phyloP scores from a whole-genome alignment of 306 rosid genomes.

The Sindora glabra region DNA sequence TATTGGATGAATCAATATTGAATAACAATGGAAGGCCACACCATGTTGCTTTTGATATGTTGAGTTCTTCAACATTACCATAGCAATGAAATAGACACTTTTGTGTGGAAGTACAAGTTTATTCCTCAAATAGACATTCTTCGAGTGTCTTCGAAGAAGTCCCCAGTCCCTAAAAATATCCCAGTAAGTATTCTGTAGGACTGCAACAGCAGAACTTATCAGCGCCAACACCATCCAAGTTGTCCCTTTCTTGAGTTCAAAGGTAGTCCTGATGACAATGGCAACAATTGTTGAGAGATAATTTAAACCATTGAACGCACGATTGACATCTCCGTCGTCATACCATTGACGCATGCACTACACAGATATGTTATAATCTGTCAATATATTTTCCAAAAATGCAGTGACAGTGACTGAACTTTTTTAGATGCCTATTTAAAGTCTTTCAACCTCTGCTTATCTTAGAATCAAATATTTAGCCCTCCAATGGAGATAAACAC shows the following conservation, averaged over 20 bases:
- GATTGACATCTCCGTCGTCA: slow-evolving; percentile 31
- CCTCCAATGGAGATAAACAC: not conserved
- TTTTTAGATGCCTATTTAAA: not conserved
- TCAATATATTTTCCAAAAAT: not conserved
- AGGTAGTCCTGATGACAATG: slow-evolving; percentile 40
- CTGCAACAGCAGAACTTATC: slow-evolving; percentile 43
- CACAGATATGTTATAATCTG: not conserved
- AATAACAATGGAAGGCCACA: not conserved
- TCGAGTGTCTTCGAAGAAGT: slow-evolving; percentile 46
- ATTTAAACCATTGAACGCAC: slow-evolving; percentile 38
- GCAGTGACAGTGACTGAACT: not conserved
- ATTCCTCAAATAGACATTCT: slow-evolving; percentile 50
- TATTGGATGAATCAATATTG: not conserved
- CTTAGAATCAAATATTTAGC: not conserved
- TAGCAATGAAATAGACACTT: slow-evolving; percentile 44
- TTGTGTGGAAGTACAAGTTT: slow-evolving; percentile 44
- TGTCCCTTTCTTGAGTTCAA: slow-evolving; percentile 38
- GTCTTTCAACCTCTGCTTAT: not conserved
- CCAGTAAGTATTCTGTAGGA: slow-evolving; percentile 36
- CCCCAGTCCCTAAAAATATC: slow-evolving; percentile 62
- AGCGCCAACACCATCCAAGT: slow-evolving; percentile 52
- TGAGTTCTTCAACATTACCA: slow-evolving; percentile 34
- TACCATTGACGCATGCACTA: slow-evolving; percentile 51
- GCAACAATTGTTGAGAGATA: slow-evolving; percentile 53
- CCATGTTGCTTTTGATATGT: not conserved